phyloP scores from a whole-genome alignment of 805 yeast species.

The Candida nitratophila region DNA sequence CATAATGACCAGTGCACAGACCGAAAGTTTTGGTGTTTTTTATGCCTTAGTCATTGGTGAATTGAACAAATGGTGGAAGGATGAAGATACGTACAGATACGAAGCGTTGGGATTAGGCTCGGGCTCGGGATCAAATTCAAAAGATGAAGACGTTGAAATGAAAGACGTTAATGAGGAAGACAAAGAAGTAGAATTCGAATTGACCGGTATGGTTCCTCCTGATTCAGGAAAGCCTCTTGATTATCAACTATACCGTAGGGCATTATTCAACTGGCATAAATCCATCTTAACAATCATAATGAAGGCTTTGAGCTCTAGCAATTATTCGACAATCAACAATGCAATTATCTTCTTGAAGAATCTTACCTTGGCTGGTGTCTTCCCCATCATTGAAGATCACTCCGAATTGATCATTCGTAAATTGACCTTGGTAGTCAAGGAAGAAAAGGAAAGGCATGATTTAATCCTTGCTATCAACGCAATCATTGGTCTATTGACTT shows the following conservation, averaged over 20 bases:
- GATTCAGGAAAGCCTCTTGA: conserved; percentile 9
- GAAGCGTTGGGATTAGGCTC: conserved; percentile 17
- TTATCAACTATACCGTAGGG: conserved; percentile 26
- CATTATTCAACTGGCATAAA: conserved; percentile 51
- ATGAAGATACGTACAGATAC: conserved; percentile 22
- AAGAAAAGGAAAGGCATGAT: conserved; percentile 65
- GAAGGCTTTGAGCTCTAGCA: conserved; percentile 37
- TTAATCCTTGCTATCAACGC: conserved; percentile 72
- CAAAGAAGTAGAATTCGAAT: conserved; percentile 1
- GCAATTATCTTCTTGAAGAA: conserved; percentile 71
- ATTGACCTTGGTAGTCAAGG: conserved; percentile 38
- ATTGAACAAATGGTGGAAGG: conserved; percentile 31
- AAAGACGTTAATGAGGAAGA: conserved; percentile 1
- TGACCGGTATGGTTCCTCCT: conserved; percentile 12
- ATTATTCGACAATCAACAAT: conserved; percentile 76
- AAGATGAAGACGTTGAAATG: conserved; percentile 9
- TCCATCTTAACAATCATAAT: conserved; percentile 36
- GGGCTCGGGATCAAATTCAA: too few species aligned
- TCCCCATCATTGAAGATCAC: conserved; percentile 64
- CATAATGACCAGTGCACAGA: conserved; percentile 67
- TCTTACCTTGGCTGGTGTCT: conserved; percentile 42
- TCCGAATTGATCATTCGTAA: conserved; percentile 43
- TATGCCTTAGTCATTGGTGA: conserved; percentile 47
- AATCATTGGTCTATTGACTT: conserved; percentile 55
- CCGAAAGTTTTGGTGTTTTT: conserved; percentile 78